Base-by-base conservation (phyloP, 75 land plant genomes). In the Cunninghamia lanceolata region DNA sequence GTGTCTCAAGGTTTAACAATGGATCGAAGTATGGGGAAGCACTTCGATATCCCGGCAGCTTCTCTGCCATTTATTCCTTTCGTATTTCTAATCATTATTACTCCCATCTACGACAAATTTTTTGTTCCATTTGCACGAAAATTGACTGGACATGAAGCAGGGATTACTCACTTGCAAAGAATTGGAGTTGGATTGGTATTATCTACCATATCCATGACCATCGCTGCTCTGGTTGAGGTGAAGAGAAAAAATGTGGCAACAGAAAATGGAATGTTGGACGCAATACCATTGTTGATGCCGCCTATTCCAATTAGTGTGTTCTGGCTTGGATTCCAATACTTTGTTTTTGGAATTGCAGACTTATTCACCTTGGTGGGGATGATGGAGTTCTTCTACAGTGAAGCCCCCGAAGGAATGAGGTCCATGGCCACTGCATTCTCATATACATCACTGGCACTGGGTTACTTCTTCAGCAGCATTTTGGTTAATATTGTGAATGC, bases 351-450 rank as follows among this genome's bases (percentile, higher is more conserved):
- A 15, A 36, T 91, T 15, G 89, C 91, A 15, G 95, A 94, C 63
- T 86, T 91, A 38, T 93, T 91, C 59, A 87, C 91, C 3, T 88
- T 88, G 78, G 92, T 90, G 9, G 95, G 94, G 9, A 59, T 88
- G 85, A 88, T 94, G 75, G 94, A 94, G 54, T 94, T 92, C 82
- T 94, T 92, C 94, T 88, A 91, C 87, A 87, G 84, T 45, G 94
- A 94, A 82, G 92, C 80, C 1, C 87, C 93, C 7, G 85, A 68
- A 13, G 84, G 89, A 35, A 92, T 92, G 93, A 88, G 87, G 52
- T 88, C 88, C 34, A 13, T 73, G 28, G 75, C 75, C 4, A 73
- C 75, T 32, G 36, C 75, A 25, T 32, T 73, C 9, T 25, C 75
- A 73, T 73, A 34, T 30, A 25, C 75, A 2, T 73, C 75, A 9